Evolutionary conservation across 1,139 yeast species (phyloP).

Genomic region (Kodamaea derodonti): DNA sequence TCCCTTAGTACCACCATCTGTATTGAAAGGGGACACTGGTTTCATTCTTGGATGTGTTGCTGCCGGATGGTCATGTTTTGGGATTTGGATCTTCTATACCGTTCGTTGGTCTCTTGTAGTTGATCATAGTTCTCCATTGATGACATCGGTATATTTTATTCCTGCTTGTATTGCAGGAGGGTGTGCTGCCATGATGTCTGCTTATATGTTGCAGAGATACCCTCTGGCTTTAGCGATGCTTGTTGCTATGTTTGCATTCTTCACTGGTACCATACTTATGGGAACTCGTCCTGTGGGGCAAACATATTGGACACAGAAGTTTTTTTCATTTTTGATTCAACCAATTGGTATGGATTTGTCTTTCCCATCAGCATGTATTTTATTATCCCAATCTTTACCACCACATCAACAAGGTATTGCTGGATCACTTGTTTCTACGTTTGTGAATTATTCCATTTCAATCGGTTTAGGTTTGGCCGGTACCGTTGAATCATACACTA

Average conservation of each 20-base stretch:
- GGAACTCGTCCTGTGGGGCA: slow-evolving; percentile 46
- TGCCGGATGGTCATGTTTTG: slow-evolving; percentile 61
- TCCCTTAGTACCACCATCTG: slow-evolving; percentile 47
- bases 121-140: slow-evolving; percentile 29
- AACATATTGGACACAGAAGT: slow-evolving; percentile 52
- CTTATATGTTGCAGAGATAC: slow-evolving; percentile 29
- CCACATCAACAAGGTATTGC: slow-evolving; percentile 59
- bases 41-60: slow-evolving; percentile 47
- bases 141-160: slow-evolving; percentile 34
- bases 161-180: slow-evolving; percentile 43
- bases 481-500: slow-evolving; percentile 48
- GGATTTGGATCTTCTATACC: slow-evolving; percentile 51
- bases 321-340: slow-evolving; percentile 43
- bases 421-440: slow-evolving; percentile 58
- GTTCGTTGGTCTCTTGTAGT: slow-evolving; percentile 33
- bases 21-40: slow-evolving; percentile 38
- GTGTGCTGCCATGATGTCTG: slow-evolving; percentile 44
- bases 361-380: slow-evolving; percentile 58
- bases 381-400: slow-evolving; percentile 50
- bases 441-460: slow-evolving; percentile 60
- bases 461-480: slow-evolving; percentile 65
- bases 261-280: slow-evolving; percentile 36
- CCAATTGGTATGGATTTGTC: slow-evolving; percentile 65
- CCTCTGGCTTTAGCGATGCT: slow-evolving; percentile 44
- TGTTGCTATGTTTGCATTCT: slow-evolving; percentile 42